A percentile compares a stretch with the other conserved stretches of the same genome.
phyloP scores from a whole-genome alignment of 164 flowering plant genomes.

The Malania oleifera region DNA sequence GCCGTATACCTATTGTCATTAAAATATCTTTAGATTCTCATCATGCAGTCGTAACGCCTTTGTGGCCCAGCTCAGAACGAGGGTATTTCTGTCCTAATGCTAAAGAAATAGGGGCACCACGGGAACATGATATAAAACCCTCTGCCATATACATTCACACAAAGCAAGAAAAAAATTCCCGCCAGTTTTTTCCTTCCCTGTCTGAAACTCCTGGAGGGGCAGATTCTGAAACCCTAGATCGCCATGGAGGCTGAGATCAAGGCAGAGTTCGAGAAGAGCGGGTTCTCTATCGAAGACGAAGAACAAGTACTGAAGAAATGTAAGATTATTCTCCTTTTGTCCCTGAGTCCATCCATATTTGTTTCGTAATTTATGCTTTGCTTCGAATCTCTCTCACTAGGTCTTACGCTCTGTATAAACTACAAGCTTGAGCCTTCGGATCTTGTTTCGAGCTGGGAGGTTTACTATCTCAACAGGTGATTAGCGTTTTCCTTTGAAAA shows the following conservation, averaged over 20 bases:
- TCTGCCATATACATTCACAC: too few species aligned
- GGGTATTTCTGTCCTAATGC: too few species aligned
- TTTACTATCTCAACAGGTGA: conserved; percentile 81
- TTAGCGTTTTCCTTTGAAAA: not conserved
- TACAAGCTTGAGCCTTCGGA: conserved; percentile 76
- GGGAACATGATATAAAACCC: too few species aligned
- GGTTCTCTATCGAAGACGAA: conserved; percentile 62
- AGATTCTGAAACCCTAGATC: conserved; percentile 15
- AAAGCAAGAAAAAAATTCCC: not conserved
- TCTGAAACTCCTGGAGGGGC: conserved; percentile 31
- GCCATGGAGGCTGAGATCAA: conserved; percentile 79
- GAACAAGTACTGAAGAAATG: conserved; percentile 67
- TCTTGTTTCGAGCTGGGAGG: conserved; percentile 89
- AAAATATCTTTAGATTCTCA: too few species aligned
- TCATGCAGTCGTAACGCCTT: too few species aligned
- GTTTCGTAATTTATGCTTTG: not conserved
- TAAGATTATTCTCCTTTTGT: conserved; percentile 21
- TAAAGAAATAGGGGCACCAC: too few species aligned
- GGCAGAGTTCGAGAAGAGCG: conserved; percentile 55
- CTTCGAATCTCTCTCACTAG: conserved; percentile 23
- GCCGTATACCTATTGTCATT: too few species aligned
- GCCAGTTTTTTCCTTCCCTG: not conserved
- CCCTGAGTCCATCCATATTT: not conserved
- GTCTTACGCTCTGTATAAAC: conserved; percentile 74
- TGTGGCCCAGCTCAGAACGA: too few species aligned